Base-by-base conservation (phyloP, 352 stramenopile species). In the Phytophthora aleatoria region DNA sequence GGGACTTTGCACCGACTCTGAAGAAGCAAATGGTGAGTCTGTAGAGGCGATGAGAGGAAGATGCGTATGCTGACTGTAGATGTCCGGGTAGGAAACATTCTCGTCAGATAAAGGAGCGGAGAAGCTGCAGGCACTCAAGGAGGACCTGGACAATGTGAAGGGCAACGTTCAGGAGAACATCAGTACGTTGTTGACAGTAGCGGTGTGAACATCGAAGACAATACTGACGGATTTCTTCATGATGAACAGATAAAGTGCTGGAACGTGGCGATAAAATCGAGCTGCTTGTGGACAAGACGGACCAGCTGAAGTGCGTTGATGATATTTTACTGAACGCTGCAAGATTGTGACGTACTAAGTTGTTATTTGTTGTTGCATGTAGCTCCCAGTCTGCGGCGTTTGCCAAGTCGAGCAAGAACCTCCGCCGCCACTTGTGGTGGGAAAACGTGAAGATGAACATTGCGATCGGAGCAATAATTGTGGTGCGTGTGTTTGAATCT, bases 401-500 rank as follows among this genome's bases (percentile, higher is more conserved):
- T 69, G 86, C 86, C 16, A 79, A 95, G 55, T 92, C 86, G n/a
- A 96, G 86, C 57, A 83, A 74, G 49, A 90, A 76, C 53, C 73
- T 96, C 5, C 88, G 86, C 7, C 86, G 86, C 24, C 81, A 92
- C 44, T 62, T 96, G 28, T 96, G 88, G 88, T 82, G 87, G 72
- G 81, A 96, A 64, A 96, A 96, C 50, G 67, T 96, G 30, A 96
- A 96, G 71, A 90, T 95, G 85, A 94, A 83, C 57, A 85, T 93
- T 61, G 82, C 84, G 13, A 89, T 92, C 33, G 81, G 74, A 53
- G 69, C 89, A 54, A 65, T 92, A 33, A 69, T 85, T 68, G 54
- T 77, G 62, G 88, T 96, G 86, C 28, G 85, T 63, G 33, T 48
- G 16, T 24, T 60, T 38, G 5, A 50, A 50, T 43, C 10, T 26